Conservation (phyloP, 1,139 yeast species). For the Suhomyces kunorum region DNA sequence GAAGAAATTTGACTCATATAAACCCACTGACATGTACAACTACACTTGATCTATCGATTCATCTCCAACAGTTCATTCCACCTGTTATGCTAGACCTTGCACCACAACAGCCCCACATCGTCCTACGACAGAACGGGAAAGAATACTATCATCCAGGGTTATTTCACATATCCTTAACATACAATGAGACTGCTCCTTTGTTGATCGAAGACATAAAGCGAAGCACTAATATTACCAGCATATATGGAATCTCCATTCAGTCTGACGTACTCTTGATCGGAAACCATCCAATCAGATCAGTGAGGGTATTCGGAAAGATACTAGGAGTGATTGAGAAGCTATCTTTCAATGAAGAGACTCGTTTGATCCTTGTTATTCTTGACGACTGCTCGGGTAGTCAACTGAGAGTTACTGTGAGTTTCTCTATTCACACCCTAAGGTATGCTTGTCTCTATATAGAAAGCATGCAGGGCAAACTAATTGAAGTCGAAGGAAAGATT, state of each 20-base stretch:
- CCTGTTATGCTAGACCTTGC: slow-evolving; percentile 27
- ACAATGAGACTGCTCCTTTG: slow-evolving; percentile 27
- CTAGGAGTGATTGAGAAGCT: slow-evolving; percentile 12
- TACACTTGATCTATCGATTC: background rate
- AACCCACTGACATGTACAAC: background rate
- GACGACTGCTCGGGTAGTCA: slow-evolving; percentile 30
- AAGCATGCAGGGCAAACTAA: slow-evolving; percentile 12
- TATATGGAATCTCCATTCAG: slow-evolving; percentile 27
- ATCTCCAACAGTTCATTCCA: background rate
- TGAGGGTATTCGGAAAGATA: slow-evolving; percentile 34
- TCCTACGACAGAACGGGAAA: slow-evolving; percentile 22
- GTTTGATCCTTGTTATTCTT: slow-evolving; percentile 16
- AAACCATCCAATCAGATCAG: slow-evolving; percentile 38
- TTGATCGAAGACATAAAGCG: slow-evolving; percentile 28
- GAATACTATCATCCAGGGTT: slow-evolving; percentile 35
- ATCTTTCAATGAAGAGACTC: background rate
- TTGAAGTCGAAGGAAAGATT: slow-evolving; percentile 14
- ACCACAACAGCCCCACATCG: slow-evolving; percentile 34
- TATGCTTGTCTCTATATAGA: slow-evolving; percentile 16
- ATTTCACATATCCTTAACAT: slow-evolving; percentile 35
- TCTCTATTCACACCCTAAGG: slow-evolving; percentile 12
- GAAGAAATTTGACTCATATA: background rate
- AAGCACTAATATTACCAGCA: slow-evolving; percentile 18
- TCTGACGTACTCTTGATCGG: slow-evolving; percentile 23
- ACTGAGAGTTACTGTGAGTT: slow-evolving; percentile 17